Conservation (phyloP, 2,329 filamentous ascomycete species). For the Aspergillus brasiliensis region DNA sequence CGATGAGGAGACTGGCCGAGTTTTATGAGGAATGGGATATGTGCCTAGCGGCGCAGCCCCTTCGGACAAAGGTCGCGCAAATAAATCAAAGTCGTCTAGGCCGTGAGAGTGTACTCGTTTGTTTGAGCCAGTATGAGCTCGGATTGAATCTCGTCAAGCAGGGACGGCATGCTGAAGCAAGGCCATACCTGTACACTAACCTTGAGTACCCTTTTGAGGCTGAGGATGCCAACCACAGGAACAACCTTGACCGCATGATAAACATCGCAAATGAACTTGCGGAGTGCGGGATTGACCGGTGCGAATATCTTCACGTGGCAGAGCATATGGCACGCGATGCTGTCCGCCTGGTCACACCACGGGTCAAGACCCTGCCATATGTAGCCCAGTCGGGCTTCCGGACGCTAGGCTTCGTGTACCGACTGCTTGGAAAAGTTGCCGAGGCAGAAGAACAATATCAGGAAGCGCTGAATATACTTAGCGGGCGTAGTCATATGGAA, state of each 20-base stretch:
- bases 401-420: not conserved
- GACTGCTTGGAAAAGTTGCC: not conserved
- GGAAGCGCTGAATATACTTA: not conserved
- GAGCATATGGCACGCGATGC: not conserved
- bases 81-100: not conserved
- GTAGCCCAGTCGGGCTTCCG: not conserved
- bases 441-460: constrained; percentile 1
- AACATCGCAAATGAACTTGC: not conserved
- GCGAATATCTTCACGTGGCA: not conserved
- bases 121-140: not conserved
- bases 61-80: not conserved
- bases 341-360: not conserved
- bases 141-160: not conserved
- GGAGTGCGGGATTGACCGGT: not conserved
- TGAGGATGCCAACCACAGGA: not conserved
- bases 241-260: not conserved
- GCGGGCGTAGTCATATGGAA: not conserved
- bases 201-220: not conserved
- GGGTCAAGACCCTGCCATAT: not conserved
- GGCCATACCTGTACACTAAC: not conserved
- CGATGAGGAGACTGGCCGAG: not conserved
- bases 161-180: not conserved
- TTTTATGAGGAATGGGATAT: not conserved
- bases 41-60: not conserved
- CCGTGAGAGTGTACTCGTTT: not conserved